These are phyloP conservation scores for Alternaria atra DNA, from an alignment of 2,329 filamentous ascomycete species.

Conservation along the genomic window DNA sequence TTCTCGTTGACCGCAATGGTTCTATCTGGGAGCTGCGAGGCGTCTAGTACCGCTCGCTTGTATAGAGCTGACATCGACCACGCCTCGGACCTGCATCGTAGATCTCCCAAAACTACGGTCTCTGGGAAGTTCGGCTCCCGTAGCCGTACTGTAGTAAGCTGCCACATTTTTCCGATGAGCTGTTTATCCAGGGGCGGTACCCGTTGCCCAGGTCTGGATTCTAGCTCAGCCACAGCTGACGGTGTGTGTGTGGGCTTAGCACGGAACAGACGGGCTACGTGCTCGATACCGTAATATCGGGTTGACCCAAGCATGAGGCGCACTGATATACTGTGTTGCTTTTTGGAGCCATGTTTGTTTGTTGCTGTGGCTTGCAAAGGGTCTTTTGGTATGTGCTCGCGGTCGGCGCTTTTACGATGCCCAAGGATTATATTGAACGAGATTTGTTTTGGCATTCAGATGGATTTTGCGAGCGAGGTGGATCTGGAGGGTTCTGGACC, in stretches of 20 bases:
- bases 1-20: not conserved
- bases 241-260: not conserved
- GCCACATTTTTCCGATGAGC: constrained; percentile 4
- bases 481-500: not conserved
- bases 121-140: not conserved
- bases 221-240: constrained; percentile 7
- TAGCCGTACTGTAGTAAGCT: not conserved
- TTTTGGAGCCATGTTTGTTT: not conserved
- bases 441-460: not conserved
- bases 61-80: not conserved
- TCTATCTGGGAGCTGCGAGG: not conserved
- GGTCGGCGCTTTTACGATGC: not conserved
- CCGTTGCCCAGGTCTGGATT: not conserved
- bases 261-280: not conserved
- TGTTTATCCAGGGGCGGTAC: constrained; percentile 5
- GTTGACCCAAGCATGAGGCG: not conserved
- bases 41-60: not conserved
- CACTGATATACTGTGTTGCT: not conserved
- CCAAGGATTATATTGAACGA: not conserved
- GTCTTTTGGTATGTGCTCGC: not conserved
- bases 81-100: constrained; percentile 12
- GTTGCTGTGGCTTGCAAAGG: not conserved
- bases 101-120: constrained; percentile 3
- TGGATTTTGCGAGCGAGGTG: not conserved
- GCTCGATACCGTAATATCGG: not conserved